Evolutionary conservation across 2,329 filamentous ascomycete species (phyloP).

Genomic region (Aurifilum marmelostoma): DNA sequence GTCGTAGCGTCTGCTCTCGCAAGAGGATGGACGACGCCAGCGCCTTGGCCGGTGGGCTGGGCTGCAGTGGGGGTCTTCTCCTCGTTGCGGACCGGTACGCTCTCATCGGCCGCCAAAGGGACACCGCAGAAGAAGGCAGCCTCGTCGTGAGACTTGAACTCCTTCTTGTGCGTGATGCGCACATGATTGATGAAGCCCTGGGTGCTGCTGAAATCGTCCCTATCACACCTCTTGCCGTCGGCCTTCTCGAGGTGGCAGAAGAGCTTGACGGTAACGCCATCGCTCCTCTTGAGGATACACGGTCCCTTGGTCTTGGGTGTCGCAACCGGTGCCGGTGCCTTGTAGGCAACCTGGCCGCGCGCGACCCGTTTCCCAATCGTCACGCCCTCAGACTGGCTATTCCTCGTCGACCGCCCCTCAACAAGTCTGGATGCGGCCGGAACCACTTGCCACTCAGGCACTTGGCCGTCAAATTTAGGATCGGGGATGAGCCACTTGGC

Average conservation of each 20-base stretch:
- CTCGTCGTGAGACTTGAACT: conserved; percentile 95
- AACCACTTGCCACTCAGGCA: conserved; percentile 50
- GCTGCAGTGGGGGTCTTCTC: conserved; percentile 39
- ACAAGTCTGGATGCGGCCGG: conserved; percentile 48
- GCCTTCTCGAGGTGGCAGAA: conserved; percentile 59
- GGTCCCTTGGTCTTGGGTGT: conserved; percentile 81
- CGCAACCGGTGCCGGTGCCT: conserved; percentile 70
- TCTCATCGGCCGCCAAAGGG: conserved; percentile 72
- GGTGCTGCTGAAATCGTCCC: conserved; percentile 92
- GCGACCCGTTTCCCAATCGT: conserved; percentile 53
- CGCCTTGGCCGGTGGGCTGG: conserved; percentile 33
- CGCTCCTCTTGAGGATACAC: conserved; percentile 81
- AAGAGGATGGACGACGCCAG: conserved; percentile 65
- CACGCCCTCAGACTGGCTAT: conserved; percentile 64
- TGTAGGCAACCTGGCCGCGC: conserved; percentile 59
- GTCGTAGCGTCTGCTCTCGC: conserved; percentile 59
- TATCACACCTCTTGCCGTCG: conserved; percentile 69
- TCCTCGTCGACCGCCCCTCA: conserved; percentile 80
- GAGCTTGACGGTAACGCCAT: conserved; percentile 85
- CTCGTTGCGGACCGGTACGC: conserved; percentile 50
- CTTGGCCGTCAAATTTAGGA: conserved; percentile 76
- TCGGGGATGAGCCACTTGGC: conserved; percentile 94
- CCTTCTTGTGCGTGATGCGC: conserved; percentile 89
- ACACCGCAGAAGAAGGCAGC: conserved; percentile 88
- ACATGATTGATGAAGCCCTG: conserved; percentile 99